Conservation (phyloP, 805 yeast genomes). For the Lipomyces yamadae region DNA sequence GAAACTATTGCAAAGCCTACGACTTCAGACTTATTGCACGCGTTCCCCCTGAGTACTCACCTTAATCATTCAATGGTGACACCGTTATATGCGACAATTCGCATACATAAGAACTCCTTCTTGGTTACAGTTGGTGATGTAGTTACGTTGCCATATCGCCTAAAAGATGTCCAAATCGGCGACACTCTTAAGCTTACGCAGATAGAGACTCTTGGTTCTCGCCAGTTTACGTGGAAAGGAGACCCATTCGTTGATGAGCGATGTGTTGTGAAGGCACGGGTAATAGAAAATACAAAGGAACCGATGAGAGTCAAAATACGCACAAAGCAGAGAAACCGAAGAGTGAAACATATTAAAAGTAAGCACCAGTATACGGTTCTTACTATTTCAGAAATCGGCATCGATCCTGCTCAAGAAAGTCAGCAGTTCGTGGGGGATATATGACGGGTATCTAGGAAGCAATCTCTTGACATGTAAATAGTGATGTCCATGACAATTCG, state of each 20-base stretch:
- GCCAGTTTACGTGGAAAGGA: conserved; percentile 72
- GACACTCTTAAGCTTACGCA: conserved; percentile 75
- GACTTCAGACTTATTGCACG: conserved; percentile 18
- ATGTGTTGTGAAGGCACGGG: conserved; percentile 36
- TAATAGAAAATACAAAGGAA: conserved; percentile 40
- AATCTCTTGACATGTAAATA: background rate
- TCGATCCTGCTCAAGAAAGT: background rate
- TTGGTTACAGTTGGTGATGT: conserved; percentile 90
- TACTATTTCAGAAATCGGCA: conserved; percentile 38
- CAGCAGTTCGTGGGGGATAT: background rate
- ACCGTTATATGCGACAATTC: conserved; percentile 78
- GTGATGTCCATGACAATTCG: background rate
- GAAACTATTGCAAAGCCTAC: conserved; percentile 30
- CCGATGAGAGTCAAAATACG: conserved; percentile 36
- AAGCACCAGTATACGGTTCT: conserved; percentile 39
- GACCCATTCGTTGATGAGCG: conserved; percentile 52
- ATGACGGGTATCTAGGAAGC: background rate
- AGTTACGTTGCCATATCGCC: conserved; percentile 74
- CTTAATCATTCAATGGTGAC: conserved; percentile 21
- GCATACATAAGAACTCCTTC: conserved; percentile 81
- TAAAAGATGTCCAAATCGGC: conserved; percentile 81
- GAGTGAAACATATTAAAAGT: conserved; percentile 35
- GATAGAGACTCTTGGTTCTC: conserved; percentile 81
- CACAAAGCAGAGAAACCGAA: conserved; percentile 36
- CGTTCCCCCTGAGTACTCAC: conserved; percentile 20